phyloP scores from a whole-genome alignment of 2,329 filamentous ascomycete species.

The Emergomyces orientalis region DNA sequence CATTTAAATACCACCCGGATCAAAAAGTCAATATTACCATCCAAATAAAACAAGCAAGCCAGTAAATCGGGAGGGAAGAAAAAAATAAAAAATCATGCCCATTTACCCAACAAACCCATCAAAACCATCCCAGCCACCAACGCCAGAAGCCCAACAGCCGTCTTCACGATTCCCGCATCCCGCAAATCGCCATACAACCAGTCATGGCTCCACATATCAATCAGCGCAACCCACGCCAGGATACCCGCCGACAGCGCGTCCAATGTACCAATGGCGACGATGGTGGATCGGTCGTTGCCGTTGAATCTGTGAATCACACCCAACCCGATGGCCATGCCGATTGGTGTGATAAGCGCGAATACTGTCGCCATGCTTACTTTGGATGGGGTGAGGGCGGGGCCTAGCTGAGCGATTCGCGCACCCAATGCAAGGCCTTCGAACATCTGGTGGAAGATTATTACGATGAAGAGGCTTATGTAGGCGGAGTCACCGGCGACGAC shows the following conservation, averaged over 20 bases:
- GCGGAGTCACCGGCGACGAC: conserved; percentile 44
- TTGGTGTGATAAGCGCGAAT: conserved; percentile 63
- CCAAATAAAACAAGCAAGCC: background rate
- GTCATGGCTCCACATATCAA: conserved; percentile 70
- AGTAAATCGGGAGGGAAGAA: too few species aligned
- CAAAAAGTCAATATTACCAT: background rate
- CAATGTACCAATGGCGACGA: conserved; percentile 63
- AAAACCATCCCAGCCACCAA: conserved; percentile 54
- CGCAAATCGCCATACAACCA: conserved; percentile 58
- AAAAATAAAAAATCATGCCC: conserved; percentile 43
- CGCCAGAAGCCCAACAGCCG: conserved; percentile 43
- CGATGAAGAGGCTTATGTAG: conserved; percentile 46
- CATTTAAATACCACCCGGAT: background rate
- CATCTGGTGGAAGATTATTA: conserved; percentile 70
- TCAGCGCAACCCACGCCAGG: conserved; percentile 67
- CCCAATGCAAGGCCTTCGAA: conserved; percentile 64
- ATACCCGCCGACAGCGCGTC: conserved; percentile 68
- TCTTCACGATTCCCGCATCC: conserved; percentile 42
- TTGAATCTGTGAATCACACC: conserved; percentile 63
- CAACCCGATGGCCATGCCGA: conserved; percentile 73
- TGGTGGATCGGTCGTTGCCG: conserved; percentile 58
- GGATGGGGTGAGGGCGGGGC: conserved; percentile 19
- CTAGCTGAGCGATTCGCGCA: conserved; percentile 34
- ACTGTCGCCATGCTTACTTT: conserved; percentile 52
- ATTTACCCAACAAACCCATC: conserved; percentile 67